Base-by-base conservation (phyloP, 2,329 filamentous ascomycete species). In the Parasarocladium wereldwijsianum region DNA sequence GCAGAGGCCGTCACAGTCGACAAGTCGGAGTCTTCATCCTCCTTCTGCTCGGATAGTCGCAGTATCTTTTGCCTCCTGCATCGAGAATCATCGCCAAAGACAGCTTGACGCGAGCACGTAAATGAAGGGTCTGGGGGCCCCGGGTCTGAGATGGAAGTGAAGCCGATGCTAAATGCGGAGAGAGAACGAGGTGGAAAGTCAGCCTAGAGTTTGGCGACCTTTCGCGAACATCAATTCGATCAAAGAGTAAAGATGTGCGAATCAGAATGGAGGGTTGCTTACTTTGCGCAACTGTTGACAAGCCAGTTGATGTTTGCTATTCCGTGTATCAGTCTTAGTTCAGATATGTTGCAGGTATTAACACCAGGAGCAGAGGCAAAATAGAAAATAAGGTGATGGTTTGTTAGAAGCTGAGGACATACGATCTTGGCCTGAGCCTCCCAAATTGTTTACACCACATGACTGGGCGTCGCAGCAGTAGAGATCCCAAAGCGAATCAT, bases 201-300 rank as follows among this genome's bases (percentile, higher is more conserved):
- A 46, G 19, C 20, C 20, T 18, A 20, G 15, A 8, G 16, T 8
- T 41, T 26, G 41, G 37, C n/a, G n/a, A n/a, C n/a, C n/a, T n/a
- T n/a, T n/a, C n/a, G 27, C n/a, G 14, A 21, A 6, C 5, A 8
- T 17, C 13, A 15, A 13, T 15, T 20, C n/a, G n/a, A 8, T 30
- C 6, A 10, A 14, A 8, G 13, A 5, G 28, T 29, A 30, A 17
- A 15, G 22, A 12, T 19, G 21, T 6, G 14, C 5, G 19, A 29
- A 19, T 5, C 8, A 4, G n/a, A 17, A 27, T n/a, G n/a, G 20
- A 17, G 17, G 17, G 12, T 24, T 6, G 18, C 56, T 47, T 49
- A 69, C 66, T 58, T 58, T 40, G 61, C 52, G 33, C 65, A 70
- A 32, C 50, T 46, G 39, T 58, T 63, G 46, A 68, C 64, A 34